Evolutionary conservation across 495 filamentous ascomycete genomes (phyloP).

Genomic region (Penicillium paradoxum): DNA sequence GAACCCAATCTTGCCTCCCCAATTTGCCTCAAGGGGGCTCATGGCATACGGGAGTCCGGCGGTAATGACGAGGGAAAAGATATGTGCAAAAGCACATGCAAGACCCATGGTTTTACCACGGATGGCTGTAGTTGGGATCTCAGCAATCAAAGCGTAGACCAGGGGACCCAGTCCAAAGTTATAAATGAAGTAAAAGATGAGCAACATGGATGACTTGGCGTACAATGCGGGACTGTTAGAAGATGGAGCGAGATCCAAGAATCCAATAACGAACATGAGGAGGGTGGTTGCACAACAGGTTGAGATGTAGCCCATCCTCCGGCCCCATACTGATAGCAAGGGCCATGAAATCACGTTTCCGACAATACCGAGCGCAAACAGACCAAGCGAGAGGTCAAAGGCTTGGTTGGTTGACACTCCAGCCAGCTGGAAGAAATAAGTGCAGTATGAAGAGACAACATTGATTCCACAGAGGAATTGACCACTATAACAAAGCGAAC

Average conservation of each 20-base stretch:
- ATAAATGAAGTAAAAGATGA: slow-evolving; percentile 55
- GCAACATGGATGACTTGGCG: slow-evolving; percentile 55
- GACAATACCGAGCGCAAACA: slow-evolving; percentile 60
- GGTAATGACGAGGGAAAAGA: slow-evolving; percentile 56
- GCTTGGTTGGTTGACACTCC: slow-evolving; percentile 53
- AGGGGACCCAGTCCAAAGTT: slow-evolving; percentile 58
- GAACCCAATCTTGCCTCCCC: slow-evolving; percentile 63
- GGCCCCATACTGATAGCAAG: slow-evolving; percentile 54
- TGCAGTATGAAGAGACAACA: slow-evolving; percentile 30
- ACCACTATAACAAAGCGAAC: slow-evolving; percentile 44
- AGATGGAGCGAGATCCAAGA: slow-evolving; percentile 47
- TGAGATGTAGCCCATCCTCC: slow-evolving; percentile 49
- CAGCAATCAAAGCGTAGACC: slow-evolving; percentile 58
- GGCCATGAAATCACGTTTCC: slow-evolving; percentile 63
- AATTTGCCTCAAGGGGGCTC: slow-evolving; percentile 56
- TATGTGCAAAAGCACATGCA: slow-evolving; percentile 52
- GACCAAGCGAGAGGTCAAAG: slow-evolving; percentile 61
- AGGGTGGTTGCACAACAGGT: slow-evolving; percentile 45
- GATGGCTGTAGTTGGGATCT: slow-evolving; percentile 54
- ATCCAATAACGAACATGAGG: slow-evolving; percentile 54
- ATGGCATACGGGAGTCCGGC: slow-evolving; percentile 65
- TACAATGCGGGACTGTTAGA: slow-evolving; percentile 35
- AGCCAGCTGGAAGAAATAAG: slow-evolving; percentile 54
- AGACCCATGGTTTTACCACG: slow-evolving; percentile 61
- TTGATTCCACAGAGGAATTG: slow-evolving; percentile 39